Conservation (phyloP, 495 filamentous ascomycete genomes). For the Annulohypoxylon moriforme region DNA sequence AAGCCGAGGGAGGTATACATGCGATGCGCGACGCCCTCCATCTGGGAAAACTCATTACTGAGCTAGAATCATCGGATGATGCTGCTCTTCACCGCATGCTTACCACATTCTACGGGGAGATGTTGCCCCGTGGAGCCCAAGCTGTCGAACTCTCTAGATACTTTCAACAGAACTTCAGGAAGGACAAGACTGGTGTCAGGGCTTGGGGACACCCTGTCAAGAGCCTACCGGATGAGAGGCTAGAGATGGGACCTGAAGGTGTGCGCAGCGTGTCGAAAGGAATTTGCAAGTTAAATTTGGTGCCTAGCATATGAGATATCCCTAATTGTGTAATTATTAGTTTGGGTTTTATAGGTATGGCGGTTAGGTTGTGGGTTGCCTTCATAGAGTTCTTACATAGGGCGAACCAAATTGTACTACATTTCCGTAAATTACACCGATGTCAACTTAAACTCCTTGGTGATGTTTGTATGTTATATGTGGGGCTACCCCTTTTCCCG, state of each 20-base stretch:
- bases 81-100: slow-evolving; percentile 32
- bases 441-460: too few relatives aligned
- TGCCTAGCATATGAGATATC: slow-evolving; percentile 30
- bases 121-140: slow-evolving; percentile 38
- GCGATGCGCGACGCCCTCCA: slow-evolving; percentile 41
- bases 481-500: neutral
- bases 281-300: slow-evolving; percentile 35
- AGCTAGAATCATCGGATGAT: slow-evolving; percentile 33
- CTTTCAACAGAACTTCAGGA: slow-evolving; percentile 35
- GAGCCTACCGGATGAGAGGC: slow-evolving; percentile 37
- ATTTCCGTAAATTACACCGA: neutral
- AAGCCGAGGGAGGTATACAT: slow-evolving; percentile 39
- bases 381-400: neutral
- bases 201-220: slow-evolving; percentile 39
- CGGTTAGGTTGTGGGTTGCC: too few relatives aligned
- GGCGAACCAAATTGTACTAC: neutral
- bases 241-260: slow-evolving; percentile 38
- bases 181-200: slow-evolving; percentile 29
- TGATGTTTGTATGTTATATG: neutral
- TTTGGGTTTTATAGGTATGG: neutral
- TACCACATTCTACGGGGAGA: slow-evolving; percentile 37
- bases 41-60: slow-evolving; percentile 26
- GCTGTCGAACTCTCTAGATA: slow-evolving; percentile 34
- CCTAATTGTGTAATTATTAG: neutral
- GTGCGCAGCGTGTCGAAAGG: slow-evolving; percentile 35